Conservation (phyloP, 2,329 filamentous ascomycete genomes). For the Botrytis fabae region DNA sequence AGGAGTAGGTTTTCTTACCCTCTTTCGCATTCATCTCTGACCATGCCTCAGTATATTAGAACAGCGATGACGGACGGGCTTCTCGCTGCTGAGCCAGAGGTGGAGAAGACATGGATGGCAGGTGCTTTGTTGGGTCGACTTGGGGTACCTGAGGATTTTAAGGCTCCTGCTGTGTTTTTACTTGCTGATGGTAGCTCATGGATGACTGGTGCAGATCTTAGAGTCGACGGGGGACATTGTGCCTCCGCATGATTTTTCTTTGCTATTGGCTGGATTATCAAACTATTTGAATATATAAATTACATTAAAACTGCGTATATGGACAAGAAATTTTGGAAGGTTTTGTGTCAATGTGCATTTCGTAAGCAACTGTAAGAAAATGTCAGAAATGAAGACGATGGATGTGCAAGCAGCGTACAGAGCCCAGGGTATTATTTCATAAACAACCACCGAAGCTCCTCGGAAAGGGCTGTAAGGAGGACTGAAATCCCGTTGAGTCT, state of each 20-base stretch:
- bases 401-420: too few species aligned
- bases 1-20: slow-evolving; percentile 40
- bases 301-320: too few species aligned
- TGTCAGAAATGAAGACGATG: too few species aligned
- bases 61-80: slow-evolving; percentile 51
- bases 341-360: too few species aligned
- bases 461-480: too few species aligned
- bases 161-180: slow-evolving; percentile 66
- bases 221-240: slow-evolving; percentile 52
- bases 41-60: slow-evolving; percentile 43
- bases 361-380: too few species aligned
- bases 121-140: slow-evolving; percentile 78
- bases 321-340: too few species aligned
- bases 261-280: too few species aligned
- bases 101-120: slow-evolving; percentile 64
- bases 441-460: too few species aligned
- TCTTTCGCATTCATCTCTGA: background rate
- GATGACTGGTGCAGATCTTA: slow-evolving; percentile 48
- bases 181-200: slow-evolving; percentile 47
- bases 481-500: too few species aligned
- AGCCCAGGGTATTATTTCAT: too few species aligned
- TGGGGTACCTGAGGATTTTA: slow-evolving; percentile 66
- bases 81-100: slow-evolving; percentile 42
- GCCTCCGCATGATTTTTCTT: slow-evolving; percentile 10
- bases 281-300: too few species aligned